phyloP scores from a whole-genome alignment of 2,329 filamentous ascomycete genomes.

The Xylaria sp. region DNA sequence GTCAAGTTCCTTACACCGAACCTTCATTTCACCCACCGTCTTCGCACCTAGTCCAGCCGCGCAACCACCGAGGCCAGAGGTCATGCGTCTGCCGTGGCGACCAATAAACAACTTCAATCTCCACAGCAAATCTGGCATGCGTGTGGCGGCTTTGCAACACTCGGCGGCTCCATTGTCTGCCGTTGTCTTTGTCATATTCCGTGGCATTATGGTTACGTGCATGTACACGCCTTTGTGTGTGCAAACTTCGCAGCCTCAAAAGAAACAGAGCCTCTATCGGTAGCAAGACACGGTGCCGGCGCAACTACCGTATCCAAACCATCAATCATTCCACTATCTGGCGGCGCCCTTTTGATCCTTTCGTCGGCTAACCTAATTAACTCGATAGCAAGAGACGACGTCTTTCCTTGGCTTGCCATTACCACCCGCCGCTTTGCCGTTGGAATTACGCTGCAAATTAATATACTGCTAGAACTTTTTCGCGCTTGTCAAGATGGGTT shows the following conservation, averaged over 20 bases:
- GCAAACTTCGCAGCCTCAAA: not conserved
- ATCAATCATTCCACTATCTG: constrained; percentile 1
- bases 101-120: constrained; percentile 3
- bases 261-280: not conserved
- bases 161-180: not conserved
- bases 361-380: constrained; percentile 10
- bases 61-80: constrained; percentile 12
- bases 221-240: constrained; percentile 11
- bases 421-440: not conserved
- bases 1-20: constrained; percentile 4
- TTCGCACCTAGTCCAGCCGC: constrained; percentile 3
- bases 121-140: constrained; percentile 1
- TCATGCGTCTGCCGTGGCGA: constrained; percentile 4
- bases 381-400: constrained; percentile 22
- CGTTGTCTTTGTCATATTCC: not conserved
- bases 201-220: constrained; percentile 13
- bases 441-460: constrained; percentile 1
- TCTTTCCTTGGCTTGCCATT: not conserved
- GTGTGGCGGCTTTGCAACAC: constrained; percentile 6
- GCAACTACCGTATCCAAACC: not conserved
- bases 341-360: not conserved
- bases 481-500: constrained; percentile 82
- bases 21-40: not conserved
- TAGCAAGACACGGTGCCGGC: constrained; percentile 1
- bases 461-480: constrained; percentile 11